Percentiles rank a stretch among this genome's conserved stretches.
These are phyloP conservation scores for Colletotrichum paranaense DNA, from an alignment of 2,329 filamentous ascomycete genomes.

Conservation along the genomic window DNA sequence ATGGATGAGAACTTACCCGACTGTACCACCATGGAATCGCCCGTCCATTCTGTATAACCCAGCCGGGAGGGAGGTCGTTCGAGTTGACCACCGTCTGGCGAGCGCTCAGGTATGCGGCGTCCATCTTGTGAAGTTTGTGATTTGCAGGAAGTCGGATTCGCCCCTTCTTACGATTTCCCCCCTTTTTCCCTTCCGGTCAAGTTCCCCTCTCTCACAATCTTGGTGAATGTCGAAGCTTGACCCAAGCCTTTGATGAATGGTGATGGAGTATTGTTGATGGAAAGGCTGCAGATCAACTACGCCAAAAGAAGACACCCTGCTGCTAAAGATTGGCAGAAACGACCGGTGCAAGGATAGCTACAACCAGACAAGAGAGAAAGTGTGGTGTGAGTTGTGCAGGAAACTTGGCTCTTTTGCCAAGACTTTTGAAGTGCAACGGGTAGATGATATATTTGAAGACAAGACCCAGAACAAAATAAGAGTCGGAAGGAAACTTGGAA, in stretches of 20 bases:
- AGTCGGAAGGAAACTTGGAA: not conserved
- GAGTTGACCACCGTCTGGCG: conserved; percentile 28
- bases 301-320: not conserved
- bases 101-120: conserved; percentile 25
- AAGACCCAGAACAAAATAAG: not conserved
- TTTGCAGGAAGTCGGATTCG: not conserved
- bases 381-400: not conserved
- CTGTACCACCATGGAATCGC: conserved; percentile 43
- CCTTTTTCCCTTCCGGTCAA: not conserved
- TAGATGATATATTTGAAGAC: conserved; percentile 27
- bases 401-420: conserved; percentile 13
- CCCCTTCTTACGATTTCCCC: not conserved
- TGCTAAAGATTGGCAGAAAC: not conserved
- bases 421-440: conserved; percentile 2
- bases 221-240: not conserved
- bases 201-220: not conserved
- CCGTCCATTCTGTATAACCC: conserved; percentile 40
- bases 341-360: not conserved
- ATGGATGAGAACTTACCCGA: conserved; percentile 31
- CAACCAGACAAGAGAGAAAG: too few species aligned
- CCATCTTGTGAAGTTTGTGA: not conserved
- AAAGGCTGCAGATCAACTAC: conserved; percentile 31
- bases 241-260: not conserved
- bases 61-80: conserved; percentile 39
- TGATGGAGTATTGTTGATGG: not conserved